phyloP scores from a whole-genome alignment of 176 grass and related monocot genomes.

The Tillandsia leiboldiana region DNA sequence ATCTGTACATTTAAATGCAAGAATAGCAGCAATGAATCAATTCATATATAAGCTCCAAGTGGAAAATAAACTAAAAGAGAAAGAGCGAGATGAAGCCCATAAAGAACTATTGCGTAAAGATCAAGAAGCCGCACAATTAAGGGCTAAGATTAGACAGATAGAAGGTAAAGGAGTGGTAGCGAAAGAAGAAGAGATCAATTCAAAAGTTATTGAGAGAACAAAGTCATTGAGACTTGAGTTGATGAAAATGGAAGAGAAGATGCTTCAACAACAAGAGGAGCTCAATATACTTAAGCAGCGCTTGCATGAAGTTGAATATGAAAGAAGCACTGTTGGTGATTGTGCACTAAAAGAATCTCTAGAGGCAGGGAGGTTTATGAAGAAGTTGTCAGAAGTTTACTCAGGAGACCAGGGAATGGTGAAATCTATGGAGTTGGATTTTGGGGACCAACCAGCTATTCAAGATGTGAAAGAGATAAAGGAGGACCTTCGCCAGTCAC shows the following conservation, averaged over 20 bases:
- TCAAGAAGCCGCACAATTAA: constrained; percentile 42
- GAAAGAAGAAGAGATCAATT: constrained; percentile 52
- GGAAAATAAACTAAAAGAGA: constrained; percentile 53
- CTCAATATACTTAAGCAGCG: constrained; percentile 35
- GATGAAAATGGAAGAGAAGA: constrained; percentile 43
- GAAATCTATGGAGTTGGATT: constrained; percentile 92
- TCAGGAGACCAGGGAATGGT: constrained; percentile 45
- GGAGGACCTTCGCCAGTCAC: constrained; percentile 38
- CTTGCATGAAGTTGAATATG: constrained; percentile 46
- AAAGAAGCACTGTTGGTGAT: constrained; percentile 19
- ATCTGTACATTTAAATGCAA: constrained; percentile 46
- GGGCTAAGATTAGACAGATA: constrained; percentile 34
- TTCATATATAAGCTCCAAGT: constrained; percentile 76
- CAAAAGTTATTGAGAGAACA: constrained; percentile 38
- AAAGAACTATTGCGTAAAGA: constrained; percentile 47
- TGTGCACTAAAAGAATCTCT: constrained; percentile 27
- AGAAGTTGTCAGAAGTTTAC: constrained; percentile 44
- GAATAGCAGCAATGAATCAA: constrained; percentile 69
- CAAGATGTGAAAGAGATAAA: constrained; percentile 68
- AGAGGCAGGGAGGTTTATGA: constrained; percentile 39
- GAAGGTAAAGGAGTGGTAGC: constrained; percentile 29
- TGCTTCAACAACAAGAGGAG: constrained; percentile 46
- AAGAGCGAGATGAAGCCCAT: constrained; percentile 45
- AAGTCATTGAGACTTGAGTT: constrained; percentile 31
- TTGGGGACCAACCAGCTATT: constrained; percentile 41